Conservation (phyloP, 148 eudicot genomes). For the Arctostaphylos glauca region DNA sequence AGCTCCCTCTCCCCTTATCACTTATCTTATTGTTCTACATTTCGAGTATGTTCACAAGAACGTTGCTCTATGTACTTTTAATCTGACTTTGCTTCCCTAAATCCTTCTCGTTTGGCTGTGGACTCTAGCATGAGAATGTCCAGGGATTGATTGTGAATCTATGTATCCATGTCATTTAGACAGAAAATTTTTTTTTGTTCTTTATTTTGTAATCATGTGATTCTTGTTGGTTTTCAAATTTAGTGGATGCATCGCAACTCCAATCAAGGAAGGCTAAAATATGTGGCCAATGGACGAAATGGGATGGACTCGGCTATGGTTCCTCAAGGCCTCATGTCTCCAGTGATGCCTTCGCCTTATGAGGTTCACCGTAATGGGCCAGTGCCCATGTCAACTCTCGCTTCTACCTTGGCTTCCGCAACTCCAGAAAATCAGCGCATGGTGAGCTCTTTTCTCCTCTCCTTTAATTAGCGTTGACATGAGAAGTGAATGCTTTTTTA, state of each 20-base stretch:
- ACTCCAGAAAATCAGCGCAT: slow-evolving; percentile 46
- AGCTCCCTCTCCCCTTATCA: neutral
- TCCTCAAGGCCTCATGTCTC: slow-evolving; percentile 34
- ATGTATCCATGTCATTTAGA: neutral
- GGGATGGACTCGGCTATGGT: slow-evolving; percentile 24
- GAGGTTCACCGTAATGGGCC: slow-evolving; percentile 22
- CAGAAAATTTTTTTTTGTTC: neutral
- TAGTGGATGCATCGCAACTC: slow-evolving; percentile 37
- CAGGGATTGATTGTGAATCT: neutral
- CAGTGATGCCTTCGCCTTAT: slow-evolving; percentile 27
- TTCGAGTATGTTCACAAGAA: neutral
- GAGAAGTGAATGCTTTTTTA: too few relatives aligned
- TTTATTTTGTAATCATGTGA: neutral
- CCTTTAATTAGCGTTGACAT: neutral
- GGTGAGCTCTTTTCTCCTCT: slow-evolving; percentile 29
- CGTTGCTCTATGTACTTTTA: neutral
- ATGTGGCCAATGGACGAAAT: slow-evolving; percentile 32
- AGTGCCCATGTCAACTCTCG: slow-evolving; percentile 31
- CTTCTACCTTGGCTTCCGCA: slow-evolving; percentile 50
- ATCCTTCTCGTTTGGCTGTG: neutral
- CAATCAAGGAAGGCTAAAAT: slow-evolving; percentile 38
- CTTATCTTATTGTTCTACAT: neutral
- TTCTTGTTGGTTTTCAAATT: neutral
- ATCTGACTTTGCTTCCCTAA: neutral
- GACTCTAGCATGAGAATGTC: neutral